Evolutionary conservation across 805 yeast species (phyloP).

Genomic region (Dipodascus albidus): DNA sequence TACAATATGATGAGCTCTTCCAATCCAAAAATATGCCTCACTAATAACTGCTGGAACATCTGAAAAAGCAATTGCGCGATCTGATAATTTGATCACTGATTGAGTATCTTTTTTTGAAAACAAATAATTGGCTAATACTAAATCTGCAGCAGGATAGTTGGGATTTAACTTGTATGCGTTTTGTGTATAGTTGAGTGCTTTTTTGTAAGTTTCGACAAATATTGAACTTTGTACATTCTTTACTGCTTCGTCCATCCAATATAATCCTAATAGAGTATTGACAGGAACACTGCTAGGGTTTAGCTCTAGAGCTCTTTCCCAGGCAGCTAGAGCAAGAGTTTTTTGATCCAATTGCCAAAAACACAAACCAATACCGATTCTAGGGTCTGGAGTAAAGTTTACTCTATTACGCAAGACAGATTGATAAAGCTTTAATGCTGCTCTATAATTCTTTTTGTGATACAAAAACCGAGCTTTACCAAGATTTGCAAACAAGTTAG

Average conservation of each 20-base stretch:
- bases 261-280: slow-evolving; percentile 51
- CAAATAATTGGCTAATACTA: slow-evolving; percentile 57
- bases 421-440: slow-evolving; percentile 75
- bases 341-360: slow-evolving; percentile 80
- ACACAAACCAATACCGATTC: slow-evolving; percentile 91
- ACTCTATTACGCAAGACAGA: slow-evolving; percentile 70
- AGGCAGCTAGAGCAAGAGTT: slow-evolving; percentile 64
- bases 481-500: slow-evolving; percentile 63
- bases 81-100: slow-evolving; percentile 44
- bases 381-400: slow-evolving; percentile 67
- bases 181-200: slow-evolving; percentile 40
- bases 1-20: slow-evolving; percentile 55
- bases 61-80: slow-evolving; percentile 34
- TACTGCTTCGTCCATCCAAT: slow-evolving; percentile 55
- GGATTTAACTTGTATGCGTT: slow-evolving; percentile 30
- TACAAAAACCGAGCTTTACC: slow-evolving; percentile 78
- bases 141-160: slow-evolving; percentile 48
- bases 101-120: slow-evolving; percentile 57
- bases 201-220: slow-evolving; percentile 47
- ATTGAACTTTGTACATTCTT: slow-evolving; percentile 35
- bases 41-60: slow-evolving; percentile 35
- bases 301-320: slow-evolving; percentile 69
- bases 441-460: slow-evolving; percentile 57
- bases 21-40: slow-evolving; percentile 77
- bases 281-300: slow-evolving; percentile 52